Evolutionary conservation across 2,329 filamentous ascomycete genomes (phyloP), one percentile per base, ranked within the genome.

Genomic region (Cercospora brassicicola): DNA sequence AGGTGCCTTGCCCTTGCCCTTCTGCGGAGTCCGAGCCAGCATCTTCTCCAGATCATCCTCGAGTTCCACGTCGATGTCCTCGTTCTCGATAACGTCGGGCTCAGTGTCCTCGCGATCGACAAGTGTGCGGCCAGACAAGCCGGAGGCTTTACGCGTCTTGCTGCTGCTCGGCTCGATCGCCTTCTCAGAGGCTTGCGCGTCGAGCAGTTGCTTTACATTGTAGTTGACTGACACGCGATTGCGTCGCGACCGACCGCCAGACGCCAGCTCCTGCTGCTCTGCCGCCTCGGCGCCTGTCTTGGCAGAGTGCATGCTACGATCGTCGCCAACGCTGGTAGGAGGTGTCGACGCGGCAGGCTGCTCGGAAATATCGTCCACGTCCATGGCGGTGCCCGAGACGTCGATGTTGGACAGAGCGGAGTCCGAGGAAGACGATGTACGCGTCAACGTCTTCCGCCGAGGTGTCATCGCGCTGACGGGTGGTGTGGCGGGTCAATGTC

Each of bases 291-390:
- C 70, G 23, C 65, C 59, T 15, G 39, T 71, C 75, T 67, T 74
- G 70, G 28, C 70, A 57, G 66, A 82, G 48, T 82, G 78, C 48
- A 88, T 81, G 79, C 88, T 90, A 68, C 82, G 84, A 73, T 82
- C 84, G 77, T 91, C 89, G 75, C 85, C 86, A 72, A 89, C 81
- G 72, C 87, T 91, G 59, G 89, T 91, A 26, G 88, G 88, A 57
- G 89, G 89, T 66, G 89, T 91, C 20, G 87, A 89, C 73, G 82
- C 85, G 87, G 81, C 85, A 85, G 82, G 85, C 81, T 73, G 86
- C 75, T 82, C 79, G 77, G 77, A 73, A 69, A 77, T 77, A 72
- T 75, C 75, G 67, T 74, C 74, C 65, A 74, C 71, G 67, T 76
- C 75, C 48, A 69, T 69, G 31, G 72, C 77, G 70, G 66, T 73